Percentiles rank a stretch among this genome's conserved stretches.
Evolutionary conservation across 2,329 filamentous ascomycete species (phyloP).

Genomic region (Kalaharituber pfeilii): DNA sequence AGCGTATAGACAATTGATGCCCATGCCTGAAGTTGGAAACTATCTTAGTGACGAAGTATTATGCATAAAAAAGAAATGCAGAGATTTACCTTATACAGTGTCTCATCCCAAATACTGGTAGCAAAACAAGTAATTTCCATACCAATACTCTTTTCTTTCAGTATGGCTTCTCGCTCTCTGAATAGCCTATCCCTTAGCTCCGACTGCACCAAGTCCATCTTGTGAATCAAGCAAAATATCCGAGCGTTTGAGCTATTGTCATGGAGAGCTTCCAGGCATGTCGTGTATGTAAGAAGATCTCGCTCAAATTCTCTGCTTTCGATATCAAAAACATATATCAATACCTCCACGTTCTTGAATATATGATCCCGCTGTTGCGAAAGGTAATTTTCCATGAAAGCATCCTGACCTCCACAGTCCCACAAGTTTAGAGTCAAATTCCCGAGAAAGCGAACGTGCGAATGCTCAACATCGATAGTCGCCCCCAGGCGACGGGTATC

Average conservation of each 20-base stretch:
- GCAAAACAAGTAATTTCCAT: slow-evolving; percentile 73
- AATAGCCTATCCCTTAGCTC: slow-evolving; percentile 66
- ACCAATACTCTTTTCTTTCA: slow-evolving; percentile 31
- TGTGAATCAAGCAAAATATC: slow-evolving; percentile 92
- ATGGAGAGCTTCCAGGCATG: slow-evolving; percentile 71
- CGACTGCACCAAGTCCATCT: slow-evolving; percentile 87
- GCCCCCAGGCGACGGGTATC: slow-evolving; percentile 84
- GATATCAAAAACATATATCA: slow-evolving; percentile 99
- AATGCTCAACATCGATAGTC: slow-evolving; percentile 96
- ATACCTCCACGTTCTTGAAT: slow-evolving; percentile 86
- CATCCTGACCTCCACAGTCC: slow-evolving; percentile 97
- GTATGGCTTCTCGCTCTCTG: slow-evolving; percentile 45
- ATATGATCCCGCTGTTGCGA: slow-evolving; percentile 89
- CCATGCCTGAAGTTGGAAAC: slow-evolving; percentile 44
- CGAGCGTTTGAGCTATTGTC: slow-evolving; percentile 69
- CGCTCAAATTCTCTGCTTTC: slow-evolving; percentile 87
- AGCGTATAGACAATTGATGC: slow-evolving; percentile 94
- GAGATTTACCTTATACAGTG: slow-evolving; percentile 52
- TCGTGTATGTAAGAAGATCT: slow-evolving; percentile 80
- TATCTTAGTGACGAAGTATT: background rate
- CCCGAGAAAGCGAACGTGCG: slow-evolving; percentile 95
- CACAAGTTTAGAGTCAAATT: slow-evolving; percentile 94
- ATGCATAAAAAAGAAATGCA: background rate
- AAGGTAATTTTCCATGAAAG: slow-evolving; percentile 97
- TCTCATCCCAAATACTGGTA: slow-evolving; percentile 97